Percentiles rank a stretch among this genome's conserved stretches.
These are phyloP conservation scores for Penicillium corylophilum DNA, from an alignment of 2,329 filamentous ascomycete genomes.

Conservation along the genomic window DNA sequence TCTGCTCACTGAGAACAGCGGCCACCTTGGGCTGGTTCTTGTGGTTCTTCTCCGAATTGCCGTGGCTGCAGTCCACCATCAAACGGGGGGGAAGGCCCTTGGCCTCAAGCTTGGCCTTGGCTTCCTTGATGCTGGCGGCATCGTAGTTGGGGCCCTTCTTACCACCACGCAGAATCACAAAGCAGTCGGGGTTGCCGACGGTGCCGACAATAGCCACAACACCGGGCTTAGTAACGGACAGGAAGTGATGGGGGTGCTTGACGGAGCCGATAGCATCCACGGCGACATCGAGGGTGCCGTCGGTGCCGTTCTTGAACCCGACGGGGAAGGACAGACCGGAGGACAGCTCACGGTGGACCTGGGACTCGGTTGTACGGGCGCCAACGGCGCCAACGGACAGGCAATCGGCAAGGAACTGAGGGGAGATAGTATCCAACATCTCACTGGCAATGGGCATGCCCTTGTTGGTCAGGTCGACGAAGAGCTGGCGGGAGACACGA, in stretches of 20 bases:
- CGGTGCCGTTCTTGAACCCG: slow-evolving; percentile 99
- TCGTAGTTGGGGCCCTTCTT: slow-evolving; percentile 95
- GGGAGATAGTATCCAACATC: slow-evolving; percentile 97
- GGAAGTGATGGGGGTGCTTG: slow-evolving; percentile 89
- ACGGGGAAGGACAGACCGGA: slow-evolving; percentile 95
- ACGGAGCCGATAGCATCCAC: slow-evolving; percentile 95
- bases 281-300: slow-evolving; percentile 83
- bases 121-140: slow-evolving; percentile 75
- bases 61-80: slow-evolving; percentile 98
- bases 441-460: slow-evolving; percentile 97
- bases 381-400: slow-evolving; percentile 90
- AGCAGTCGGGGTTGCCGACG: slow-evolving; percentile 93
- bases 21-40: slow-evolving; percentile 96
- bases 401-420: slow-evolving; percentile 91
- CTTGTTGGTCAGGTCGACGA: slow-evolving; percentile 84
- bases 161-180: slow-evolving; percentile 90
- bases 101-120: slow-evolving; percentile 74
- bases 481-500: slow-evolving; percentile 80
- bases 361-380: slow-evolving; percentile 93
- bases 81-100: slow-evolving; percentile 72
- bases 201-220: slow-evolving; percentile 94
- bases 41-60: slow-evolving; percentile 94
- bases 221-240: slow-evolving; percentile 95
- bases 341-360: slow-evolving; percentile 91
- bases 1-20: slow-evolving; percentile 75